phyloP scores from a whole-genome alignment of 495 filamentous ascomycete species.

The Haplographium delicatum region DNA sequence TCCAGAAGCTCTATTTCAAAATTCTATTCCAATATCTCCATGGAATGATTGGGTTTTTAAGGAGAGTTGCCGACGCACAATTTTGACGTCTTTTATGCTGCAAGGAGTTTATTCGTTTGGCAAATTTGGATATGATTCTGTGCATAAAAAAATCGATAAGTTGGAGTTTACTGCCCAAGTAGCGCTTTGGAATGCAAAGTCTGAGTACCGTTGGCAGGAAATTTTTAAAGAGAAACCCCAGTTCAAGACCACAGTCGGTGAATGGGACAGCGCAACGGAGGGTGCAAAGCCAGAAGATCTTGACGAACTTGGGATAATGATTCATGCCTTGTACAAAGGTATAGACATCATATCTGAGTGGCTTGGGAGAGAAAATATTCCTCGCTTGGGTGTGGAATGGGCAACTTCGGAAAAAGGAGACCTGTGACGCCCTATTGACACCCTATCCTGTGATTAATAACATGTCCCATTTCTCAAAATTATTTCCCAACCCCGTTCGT shows the following conservation, averaged over 20 bases:
- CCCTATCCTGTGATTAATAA: too few species aligned
- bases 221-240: conserved; percentile 36
- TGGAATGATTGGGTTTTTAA: conserved; percentile 37
- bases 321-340: conserved; percentile 34
- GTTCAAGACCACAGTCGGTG: conserved; percentile 30
- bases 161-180: conserved; percentile 21
- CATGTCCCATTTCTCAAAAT: too few species aligned
- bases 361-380: too few species aligned
- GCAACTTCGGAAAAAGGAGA: too few species aligned
- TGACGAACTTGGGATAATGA: conserved; percentile 38
- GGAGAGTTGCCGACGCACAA: conserved; percentile 35
- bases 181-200: conserved; percentile 36
- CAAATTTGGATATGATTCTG: conserved; percentile 9
- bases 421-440: too few species aligned
- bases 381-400: too few species aligned
- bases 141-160: background rate
- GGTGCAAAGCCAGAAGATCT: conserved; percentile 31
- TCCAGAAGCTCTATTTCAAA: background rate
- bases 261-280: conserved; percentile 29
- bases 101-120: conserved; percentile 31
- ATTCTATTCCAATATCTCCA: too few species aligned
- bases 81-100: conserved; percentile 33
- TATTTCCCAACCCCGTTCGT: too few species aligned
- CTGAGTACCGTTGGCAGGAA: conserved; percentile 35
- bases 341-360: conserved; percentile 26